These are phyloP conservation scores for Dunaliella primolecta DNA, from an alignment of 139 green algal genomes.

Conservation along the genomic window DNA sequence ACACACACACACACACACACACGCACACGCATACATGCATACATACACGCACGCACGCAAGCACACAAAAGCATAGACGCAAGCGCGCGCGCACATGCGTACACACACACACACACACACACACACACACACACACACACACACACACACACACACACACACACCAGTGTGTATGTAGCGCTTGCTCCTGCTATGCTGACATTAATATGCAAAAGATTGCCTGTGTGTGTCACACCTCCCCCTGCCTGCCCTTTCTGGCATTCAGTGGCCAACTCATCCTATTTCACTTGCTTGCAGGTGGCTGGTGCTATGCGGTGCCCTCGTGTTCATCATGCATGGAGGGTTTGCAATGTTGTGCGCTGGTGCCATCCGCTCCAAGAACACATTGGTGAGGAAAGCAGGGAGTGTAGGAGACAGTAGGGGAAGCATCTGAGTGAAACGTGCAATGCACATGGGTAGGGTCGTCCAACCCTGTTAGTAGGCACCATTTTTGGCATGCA, in stretches of 20 bases:
- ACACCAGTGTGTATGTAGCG: constrained; percentile 24
- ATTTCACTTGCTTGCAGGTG: constrained; percentile 30
- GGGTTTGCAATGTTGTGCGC: constrained; percentile 61
- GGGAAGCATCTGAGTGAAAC: no score
- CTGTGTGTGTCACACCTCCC: constrained; percentile 29
- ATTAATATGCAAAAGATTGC: constrained; percentile 39
- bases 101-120: not conserved
- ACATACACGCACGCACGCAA: not conserved
- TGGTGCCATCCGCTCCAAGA: constrained; percentile 81
- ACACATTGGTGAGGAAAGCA: constrained; percentile 66
- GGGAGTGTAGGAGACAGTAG: no score
- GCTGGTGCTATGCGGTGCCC: constrained; percentile 55
- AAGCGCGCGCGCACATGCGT: no score
- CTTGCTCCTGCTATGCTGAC: no score
- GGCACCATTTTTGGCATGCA: no score
- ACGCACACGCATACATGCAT: not conserved
- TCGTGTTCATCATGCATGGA: constrained; percentile 16
- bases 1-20: no score
- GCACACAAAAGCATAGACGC: not conserved
- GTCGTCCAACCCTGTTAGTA: no score
- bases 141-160: not conserved
- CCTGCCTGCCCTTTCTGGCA: not conserved
- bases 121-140: not conserved
- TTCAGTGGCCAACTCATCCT: constrained; percentile 1
- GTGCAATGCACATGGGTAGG: no score